phyloP scores from a whole-genome alignment of 768 basidiomycete genomes.

The Boletus bicolor region DNA sequence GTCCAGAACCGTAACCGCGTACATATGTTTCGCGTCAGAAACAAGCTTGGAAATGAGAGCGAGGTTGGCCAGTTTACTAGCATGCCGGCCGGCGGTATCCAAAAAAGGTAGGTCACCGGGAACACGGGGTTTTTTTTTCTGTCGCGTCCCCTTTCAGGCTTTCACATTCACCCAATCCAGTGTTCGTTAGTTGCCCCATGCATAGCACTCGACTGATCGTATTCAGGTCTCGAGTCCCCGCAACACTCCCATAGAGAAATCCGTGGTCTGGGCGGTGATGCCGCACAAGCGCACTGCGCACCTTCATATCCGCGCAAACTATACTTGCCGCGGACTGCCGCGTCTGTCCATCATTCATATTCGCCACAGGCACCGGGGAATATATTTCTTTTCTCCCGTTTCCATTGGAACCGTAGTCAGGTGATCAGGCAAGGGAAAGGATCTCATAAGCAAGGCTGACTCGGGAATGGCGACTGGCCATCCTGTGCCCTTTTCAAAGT shows the following conservation, averaged over 20 bases:
- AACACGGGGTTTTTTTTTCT: background rate
- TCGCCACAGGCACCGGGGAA: conserved; percentile 32
- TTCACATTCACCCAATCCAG: background rate
- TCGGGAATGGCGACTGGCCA: background rate
- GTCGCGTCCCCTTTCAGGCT: background rate
- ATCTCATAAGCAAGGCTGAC: background rate
- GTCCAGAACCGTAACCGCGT: conserved; percentile 1
- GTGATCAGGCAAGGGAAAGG: conserved; percentile 11
- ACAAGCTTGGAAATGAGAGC: no score
- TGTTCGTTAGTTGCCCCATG: background rate
- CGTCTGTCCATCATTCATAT: conserved; percentile 21
- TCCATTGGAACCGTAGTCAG: conserved; percentile 24
- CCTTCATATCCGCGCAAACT: conserved; percentile 33
- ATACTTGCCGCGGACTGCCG: conserved; percentile 25
- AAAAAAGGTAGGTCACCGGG: conserved; percentile 7
- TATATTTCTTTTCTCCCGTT: conserved; percentile 15
- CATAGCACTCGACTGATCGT: conserved; percentile 9
- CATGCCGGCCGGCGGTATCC: background rate
- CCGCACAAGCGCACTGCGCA: conserved; percentile 11
- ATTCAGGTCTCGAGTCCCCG: conserved; percentile 1
- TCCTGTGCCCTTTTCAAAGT: background rate
- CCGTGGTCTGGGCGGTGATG: conserved; percentile 12
- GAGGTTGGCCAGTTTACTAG: no score
- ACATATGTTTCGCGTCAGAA: conserved; percentile 4
- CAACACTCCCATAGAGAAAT: conserved; percentile 2